Conservation (phyloP, 1,284 basidiomycete species). For the Marasmius fiardii region DNA sequence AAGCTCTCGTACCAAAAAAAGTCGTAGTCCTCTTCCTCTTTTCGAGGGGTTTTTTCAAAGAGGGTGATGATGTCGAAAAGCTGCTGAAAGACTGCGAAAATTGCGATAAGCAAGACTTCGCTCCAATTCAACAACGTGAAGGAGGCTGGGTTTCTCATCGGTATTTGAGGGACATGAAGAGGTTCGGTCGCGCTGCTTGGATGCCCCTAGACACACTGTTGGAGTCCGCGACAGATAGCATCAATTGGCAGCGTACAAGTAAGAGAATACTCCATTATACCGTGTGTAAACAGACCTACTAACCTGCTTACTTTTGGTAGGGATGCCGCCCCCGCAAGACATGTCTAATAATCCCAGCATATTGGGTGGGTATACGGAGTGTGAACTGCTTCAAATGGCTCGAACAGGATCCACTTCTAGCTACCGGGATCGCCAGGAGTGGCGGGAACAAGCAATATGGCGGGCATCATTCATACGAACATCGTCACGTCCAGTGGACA, state of each 20-base stretch:
- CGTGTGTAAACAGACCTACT: background rate
- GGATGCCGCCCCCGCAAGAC: background rate
- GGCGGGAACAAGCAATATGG: slow-evolving; percentile 4
- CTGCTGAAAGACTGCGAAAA: background rate
- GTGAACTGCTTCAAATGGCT: background rate
- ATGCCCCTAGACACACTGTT: background rate
- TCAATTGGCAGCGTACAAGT: background rate
- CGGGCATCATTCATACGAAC: slow-evolving; percentile 1
- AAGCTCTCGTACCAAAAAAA: background rate
- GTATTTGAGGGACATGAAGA: background rate
- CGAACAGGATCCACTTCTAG: background rate
- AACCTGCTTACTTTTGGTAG: background rate
- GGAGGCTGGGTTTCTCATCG: background rate
- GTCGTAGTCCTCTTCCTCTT: slow-evolving; percentile 1
- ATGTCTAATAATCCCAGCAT: background rate
- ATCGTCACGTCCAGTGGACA: slow-evolving; percentile 4
- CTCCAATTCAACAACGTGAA: background rate
- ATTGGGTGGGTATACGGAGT: slow-evolving; percentile 1
- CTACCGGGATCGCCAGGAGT: background rate
- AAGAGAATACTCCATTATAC: background rate
- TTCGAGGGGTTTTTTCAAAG: background rate
- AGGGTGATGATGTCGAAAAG: background rate
- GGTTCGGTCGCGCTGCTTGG: background rate
- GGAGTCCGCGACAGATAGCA: background rate
- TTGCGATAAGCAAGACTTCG: background rate